These are phyloP conservation scores for Earliella scabrosa DNA, from an alignment of 1,284 basidiomycete genomes.

Conservation along the genomic window DNA sequence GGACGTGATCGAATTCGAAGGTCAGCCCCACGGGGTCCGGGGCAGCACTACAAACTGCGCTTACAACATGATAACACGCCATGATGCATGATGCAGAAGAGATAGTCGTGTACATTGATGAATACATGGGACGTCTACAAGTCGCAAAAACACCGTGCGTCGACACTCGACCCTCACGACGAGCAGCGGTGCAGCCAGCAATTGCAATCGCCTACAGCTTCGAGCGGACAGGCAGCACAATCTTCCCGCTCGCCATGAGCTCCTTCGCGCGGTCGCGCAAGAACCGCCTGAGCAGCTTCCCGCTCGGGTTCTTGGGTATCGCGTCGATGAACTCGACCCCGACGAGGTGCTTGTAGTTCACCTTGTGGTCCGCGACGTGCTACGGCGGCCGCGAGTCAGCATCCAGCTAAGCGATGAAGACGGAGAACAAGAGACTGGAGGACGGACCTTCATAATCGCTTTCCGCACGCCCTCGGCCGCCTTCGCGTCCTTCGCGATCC, in stretches of 20 bases:
- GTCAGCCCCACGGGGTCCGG: too few species aligned
- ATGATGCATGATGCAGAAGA: too few species aligned
- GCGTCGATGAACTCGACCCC: slow-evolving; percentile 30
- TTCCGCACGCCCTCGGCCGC: slow-evolving; percentile 15
- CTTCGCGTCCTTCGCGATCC: slow-evolving; percentile 11
- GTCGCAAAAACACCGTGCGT: too few species aligned
- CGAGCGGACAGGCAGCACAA: slow-evolving; percentile 10
- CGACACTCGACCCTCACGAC: too few species aligned
- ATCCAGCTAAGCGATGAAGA: too few species aligned
- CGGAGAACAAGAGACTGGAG: not conserved
- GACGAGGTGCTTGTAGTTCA: slow-evolving; percentile 27
- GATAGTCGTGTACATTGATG: too few species aligned
- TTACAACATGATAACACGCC: too few species aligned
- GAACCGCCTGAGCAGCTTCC: slow-evolving; percentile 30
- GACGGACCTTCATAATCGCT: slow-evolving; percentile 46
- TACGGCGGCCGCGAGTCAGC: slow-evolving; percentile 6
- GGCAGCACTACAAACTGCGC: too few species aligned
- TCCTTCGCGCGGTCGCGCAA: slow-evolving; percentile 40
- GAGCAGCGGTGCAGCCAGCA: too few species aligned
- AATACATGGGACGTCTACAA: too few species aligned
- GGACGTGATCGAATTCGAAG: too few species aligned
- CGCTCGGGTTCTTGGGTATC: slow-evolving; percentile 32
- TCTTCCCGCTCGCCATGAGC: slow-evolving; percentile 15
- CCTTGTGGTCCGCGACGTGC: slow-evolving; percentile 31
- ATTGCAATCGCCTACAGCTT: too few species aligned